Base-by-base conservation (phyloP, 495 filamentous ascomycete species). In the Aspergillus saccharolyticus region DNA sequence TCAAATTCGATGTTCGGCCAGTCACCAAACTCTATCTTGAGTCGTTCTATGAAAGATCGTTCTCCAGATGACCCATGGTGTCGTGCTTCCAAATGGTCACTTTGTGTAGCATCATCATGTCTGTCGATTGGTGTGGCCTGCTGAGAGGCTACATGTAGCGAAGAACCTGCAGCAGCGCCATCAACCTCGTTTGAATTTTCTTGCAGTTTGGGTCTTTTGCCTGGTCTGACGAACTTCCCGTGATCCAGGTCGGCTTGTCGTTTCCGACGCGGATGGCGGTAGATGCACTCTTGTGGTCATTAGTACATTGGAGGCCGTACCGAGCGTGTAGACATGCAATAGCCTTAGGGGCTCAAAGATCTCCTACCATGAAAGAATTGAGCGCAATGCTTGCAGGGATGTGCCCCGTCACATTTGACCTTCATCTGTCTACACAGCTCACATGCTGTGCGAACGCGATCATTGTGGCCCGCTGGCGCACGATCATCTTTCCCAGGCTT, bases 381-480 rank as follows among this genome's bases (percentile, higher is more conserved):
- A 2, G 42, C 14, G 24, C 58, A 60, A 33, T 60, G 53, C 5
- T 19, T 52, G 22, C 58, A 60, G 17, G 58, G 39, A n/a, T n/a
- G 16, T 4, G 33, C 25, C 10, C 53, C 24, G 28, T 60, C 53
- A 14, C 58, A 60, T 47, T 60, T 60, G 42, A 60, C 54, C 39
- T 60, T 60, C 58, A 60, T 60, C 30, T 55, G 53, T 20, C 58
- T 53, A 44, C 58, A 60, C 14, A 47, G 24, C 12, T 60, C 58
- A 43, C 58, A 60, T 17, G 58, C 58, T 20, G 25, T 39, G n/a
- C 47, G 47, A 10, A 49, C 44, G 22, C 55, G 55, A 12, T 42
- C 33, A 22, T 39, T 44, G 39, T 12, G 33, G 10, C 33, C 12
- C 33, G 12, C 6, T 39, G 33, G 10, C 10, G 25, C n/a, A 39